Conservation (phyloP, 257 asterid genomes). For the Ocimum tenuiflorum region DNA sequence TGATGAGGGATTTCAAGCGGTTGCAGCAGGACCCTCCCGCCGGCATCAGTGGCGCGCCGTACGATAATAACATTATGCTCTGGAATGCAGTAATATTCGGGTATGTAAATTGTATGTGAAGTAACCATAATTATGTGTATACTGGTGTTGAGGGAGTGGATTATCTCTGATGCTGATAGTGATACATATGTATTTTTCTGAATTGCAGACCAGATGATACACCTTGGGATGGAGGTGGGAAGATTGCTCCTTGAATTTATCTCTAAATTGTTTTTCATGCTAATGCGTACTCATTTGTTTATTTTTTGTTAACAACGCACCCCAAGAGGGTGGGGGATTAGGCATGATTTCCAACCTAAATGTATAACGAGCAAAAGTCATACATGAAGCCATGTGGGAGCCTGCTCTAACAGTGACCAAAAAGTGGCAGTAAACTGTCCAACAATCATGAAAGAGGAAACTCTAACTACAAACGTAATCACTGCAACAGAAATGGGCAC, state of each 20-base stretch:
- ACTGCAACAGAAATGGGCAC: too few relatives aligned
- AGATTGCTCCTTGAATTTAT: neutral
- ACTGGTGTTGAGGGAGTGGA: neutral
- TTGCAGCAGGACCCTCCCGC: slow-evolving; percentile 94
- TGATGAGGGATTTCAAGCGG: slow-evolving; percentile 96
- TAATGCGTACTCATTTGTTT: neutral
- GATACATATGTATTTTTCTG: neutral
- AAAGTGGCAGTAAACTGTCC: too few relatives aligned
- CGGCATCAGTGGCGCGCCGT: slow-evolving; percentile 90
- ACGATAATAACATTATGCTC: slow-evolving; percentile 82
- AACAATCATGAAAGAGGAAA: too few relatives aligned
- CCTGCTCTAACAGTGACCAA: too few relatives aligned
- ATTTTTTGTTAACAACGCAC: too few relatives aligned
- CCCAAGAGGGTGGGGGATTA: too few relatives aligned
- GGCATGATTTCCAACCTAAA: too few relatives aligned
- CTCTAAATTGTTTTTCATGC: neutral
- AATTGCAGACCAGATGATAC: slow-evolving; percentile 87
- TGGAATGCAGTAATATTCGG: slow-evolving; percentile 97
- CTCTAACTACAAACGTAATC: too few relatives aligned
- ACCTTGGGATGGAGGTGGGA: slow-evolving; percentile 98
- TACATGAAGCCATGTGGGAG: too few relatives aligned
- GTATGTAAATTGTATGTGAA: slow-evolving; percentile 34
- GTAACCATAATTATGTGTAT: neutral
- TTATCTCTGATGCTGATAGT: neutral
- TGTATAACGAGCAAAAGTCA: too few relatives aligned